These are phyloP conservation scores for Prinsepia uniflora DNA, from an alignment of 306 rosid species.

Conservation along the genomic window DNA sequence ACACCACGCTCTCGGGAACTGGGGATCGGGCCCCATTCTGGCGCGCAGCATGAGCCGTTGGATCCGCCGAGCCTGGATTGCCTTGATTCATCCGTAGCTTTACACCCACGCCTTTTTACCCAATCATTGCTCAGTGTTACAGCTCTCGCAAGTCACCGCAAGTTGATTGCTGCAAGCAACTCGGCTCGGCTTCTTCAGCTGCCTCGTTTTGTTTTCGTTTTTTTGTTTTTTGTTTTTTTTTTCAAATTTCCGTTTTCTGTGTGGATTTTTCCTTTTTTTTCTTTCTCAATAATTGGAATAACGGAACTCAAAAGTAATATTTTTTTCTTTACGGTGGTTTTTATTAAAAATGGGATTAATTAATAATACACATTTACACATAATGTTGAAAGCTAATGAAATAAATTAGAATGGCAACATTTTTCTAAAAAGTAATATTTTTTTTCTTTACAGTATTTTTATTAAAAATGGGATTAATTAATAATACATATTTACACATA, in stretches of 20 bases:
- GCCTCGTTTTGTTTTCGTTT: not conserved
- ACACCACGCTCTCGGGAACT: not conserved
- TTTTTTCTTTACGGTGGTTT: too few relatives aligned
- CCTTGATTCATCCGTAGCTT: constrained; percentile 28
- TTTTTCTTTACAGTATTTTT: too few relatives aligned
- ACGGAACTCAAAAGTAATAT: too few relatives aligned
- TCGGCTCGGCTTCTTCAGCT: constrained; percentile 1
- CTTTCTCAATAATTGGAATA: too few relatives aligned
- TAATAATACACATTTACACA: too few relatives aligned
- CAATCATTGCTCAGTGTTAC: constrained; percentile 29
- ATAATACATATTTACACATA: too few relatives aligned
- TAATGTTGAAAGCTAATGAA: not conserved
- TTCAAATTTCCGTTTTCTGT: not conserved
- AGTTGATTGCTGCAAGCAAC: constrained; percentile 21
- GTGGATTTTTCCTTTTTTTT: not conserved
- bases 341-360: too few relatives aligned
- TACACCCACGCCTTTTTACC: constrained; percentile 20
- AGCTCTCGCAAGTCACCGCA: not conserved
- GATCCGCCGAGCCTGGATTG: constrained; percentile 30
- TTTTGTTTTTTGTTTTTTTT: not conserved
- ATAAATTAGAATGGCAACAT: not conserved
- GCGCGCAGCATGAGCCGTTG: constrained; percentile 32
- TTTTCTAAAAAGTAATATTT: too few relatives aligned
- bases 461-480: too few relatives aligned
- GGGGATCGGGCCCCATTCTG: not conserved